phyloP scores from a whole-genome alignment of 805 yeast genomes.

The Candida odintsovae region DNA sequence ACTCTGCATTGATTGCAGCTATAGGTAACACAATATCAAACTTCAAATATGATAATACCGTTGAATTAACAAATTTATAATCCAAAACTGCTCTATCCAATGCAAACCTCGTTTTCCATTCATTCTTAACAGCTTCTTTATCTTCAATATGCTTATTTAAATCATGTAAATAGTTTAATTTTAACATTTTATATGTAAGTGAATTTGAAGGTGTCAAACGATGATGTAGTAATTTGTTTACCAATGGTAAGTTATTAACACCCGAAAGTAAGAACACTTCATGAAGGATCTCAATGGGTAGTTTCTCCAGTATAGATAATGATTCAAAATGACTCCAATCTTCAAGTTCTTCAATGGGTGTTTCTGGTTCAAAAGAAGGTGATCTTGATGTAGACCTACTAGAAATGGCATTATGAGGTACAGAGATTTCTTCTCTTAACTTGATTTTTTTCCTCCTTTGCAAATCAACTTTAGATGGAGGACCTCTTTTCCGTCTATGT shows the following conservation, averaged over 20 bases:
- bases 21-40: slow-evolving; percentile 23
- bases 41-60: slow-evolving; percentile 19
- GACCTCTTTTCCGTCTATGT: background rate
- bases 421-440: background rate
- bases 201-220: slow-evolving; percentile 23
- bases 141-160: slow-evolving; percentile 5
- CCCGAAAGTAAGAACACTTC: slow-evolving; percentile 35
- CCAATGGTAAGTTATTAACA: slow-evolving; percentile 30
- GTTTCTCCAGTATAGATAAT: slow-evolving; percentile 22
- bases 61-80: slow-evolving; percentile 20
- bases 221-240: slow-evolving; percentile 25
- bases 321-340: background rate
- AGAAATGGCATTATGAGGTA: background rate
- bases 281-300: slow-evolving; percentile 40
- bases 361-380: background rate
- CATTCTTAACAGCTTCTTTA: background rate
- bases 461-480: background rate
- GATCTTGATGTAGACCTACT: background rate
- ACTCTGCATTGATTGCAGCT: slow-evolving; percentile 10
- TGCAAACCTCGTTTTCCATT: slow-evolving; percentile 8
- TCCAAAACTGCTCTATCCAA: slow-evolving; percentile 11
- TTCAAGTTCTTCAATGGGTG: background rate
- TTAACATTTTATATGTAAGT: slow-evolving; percentile 17
- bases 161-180: slow-evolving; percentile 12
- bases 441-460: background rate